Evolutionary conservation across 495 filamentous ascomycete species (phyloP).

Genomic region (Astrothelium subdiscretum): DNA sequence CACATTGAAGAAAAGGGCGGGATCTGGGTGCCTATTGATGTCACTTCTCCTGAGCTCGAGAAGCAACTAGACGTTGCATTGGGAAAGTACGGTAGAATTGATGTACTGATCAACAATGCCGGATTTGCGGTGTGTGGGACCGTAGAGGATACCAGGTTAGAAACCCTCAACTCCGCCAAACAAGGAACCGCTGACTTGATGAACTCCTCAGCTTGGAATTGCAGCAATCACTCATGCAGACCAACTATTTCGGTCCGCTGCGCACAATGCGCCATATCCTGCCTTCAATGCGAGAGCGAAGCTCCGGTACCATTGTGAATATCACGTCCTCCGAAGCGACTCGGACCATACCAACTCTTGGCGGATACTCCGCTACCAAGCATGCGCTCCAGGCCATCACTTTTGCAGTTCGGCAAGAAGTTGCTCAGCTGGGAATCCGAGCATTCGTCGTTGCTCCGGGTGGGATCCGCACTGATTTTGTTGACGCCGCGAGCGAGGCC

Average conservation of each 20-base stretch:
- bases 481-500: neutral
- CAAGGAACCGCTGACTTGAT: neutral
- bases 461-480: conserved; percentile 24
- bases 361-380: conserved; percentile 28
- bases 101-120: conserved; percentile 7
- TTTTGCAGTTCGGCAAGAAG: conserved; percentile 19
- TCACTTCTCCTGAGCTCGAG: neutral
- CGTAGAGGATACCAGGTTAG: neutral
- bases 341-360: conserved; percentile 12
- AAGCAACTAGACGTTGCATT: conserved; percentile 1
- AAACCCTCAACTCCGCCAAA: neutral
- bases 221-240: conserved; percentile 22
- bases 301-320: conserved; percentile 33
- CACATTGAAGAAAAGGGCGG: neutral
- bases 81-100: conserved; percentile 1
- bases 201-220: neutral
- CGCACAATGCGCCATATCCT: conserved; percentile 33
- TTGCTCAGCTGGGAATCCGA: conserved; percentile 22
- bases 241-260: conserved; percentile 39
- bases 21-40: neutral
- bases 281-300: conserved; percentile 33
- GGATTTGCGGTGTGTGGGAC: conserved; percentile 1
- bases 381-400: conserved; percentile 26
- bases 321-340: conserved; percentile 26
- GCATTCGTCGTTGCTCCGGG: conserved; percentile 33